Conservation (phyloP, 306 rosid genomes). For the Abrus pulchellus region DNA sequence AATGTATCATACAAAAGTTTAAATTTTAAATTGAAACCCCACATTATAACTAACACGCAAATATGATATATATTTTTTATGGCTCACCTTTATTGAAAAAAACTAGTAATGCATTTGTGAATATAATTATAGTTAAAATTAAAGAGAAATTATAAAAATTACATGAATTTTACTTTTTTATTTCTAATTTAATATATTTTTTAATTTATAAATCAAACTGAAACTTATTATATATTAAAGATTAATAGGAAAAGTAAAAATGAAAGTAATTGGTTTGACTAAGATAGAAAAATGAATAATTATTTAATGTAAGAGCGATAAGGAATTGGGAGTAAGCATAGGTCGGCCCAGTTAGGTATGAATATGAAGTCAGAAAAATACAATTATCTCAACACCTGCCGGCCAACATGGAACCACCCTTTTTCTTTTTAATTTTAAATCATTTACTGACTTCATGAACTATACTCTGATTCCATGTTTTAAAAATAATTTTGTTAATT, state of each 20-base stretch:
- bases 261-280: slow-evolving; percentile 20
- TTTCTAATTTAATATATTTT: too few relatives aligned
- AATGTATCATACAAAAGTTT: neutral
- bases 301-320: too few relatives aligned
- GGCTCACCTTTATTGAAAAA: too few relatives aligned
- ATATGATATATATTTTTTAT: neutral
- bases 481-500: too few relatives aligned
- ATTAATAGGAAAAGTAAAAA: neutral
- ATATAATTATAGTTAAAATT: too few relatives aligned
- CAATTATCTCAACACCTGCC: neutral
- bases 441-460: neutral
- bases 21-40: neutral
- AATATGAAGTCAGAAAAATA: neutral
- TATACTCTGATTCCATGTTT: too few relatives aligned
- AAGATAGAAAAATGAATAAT: neutral
- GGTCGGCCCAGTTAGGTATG: slow-evolving; percentile 27
- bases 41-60: neutral
- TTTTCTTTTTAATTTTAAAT: neutral
- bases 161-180: too few relatives aligned
- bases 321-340: neutral
- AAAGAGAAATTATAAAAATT: too few relatives aligned
- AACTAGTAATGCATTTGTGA: too few relatives aligned
- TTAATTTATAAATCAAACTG: neutral
- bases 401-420: neutral
- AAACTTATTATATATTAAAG: neutral